phyloP scores from a whole-genome alignment of 2,329 filamentous ascomycete genomes.

The Ophiostoma novo-ulmi region DNA sequence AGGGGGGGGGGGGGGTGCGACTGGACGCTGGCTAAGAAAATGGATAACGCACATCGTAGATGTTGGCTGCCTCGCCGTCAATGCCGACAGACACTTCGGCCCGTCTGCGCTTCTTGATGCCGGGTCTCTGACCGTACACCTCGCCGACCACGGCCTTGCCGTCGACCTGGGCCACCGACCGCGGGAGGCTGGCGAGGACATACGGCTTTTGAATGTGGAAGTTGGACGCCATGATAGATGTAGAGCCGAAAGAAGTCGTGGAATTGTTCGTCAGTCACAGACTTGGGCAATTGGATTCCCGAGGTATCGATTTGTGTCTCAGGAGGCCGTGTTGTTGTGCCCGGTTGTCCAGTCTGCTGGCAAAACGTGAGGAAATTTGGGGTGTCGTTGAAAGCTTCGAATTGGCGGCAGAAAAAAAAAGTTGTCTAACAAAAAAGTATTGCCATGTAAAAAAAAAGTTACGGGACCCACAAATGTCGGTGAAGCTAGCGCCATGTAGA shows the following conservation, averaged over 20 bases:
- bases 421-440: conserved; percentile 5
- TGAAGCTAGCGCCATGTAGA: conserved; percentile 9
- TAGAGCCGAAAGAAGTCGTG: neutral
- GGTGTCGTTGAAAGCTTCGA: conserved; percentile 11
- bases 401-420: conserved; percentile 29
- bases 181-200: conserved; percentile 55
- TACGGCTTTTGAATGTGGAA: conserved; percentile 62
- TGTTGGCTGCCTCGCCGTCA: conserved; percentile 60
- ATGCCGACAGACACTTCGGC: conserved; percentile 58
- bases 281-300: neutral
- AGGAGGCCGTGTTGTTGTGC: neutral
- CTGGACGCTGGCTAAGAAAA: no score
- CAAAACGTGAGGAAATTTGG: conserved; percentile 17
- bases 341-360: neutral
- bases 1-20: neutral
- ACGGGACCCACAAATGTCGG: conserved; percentile 19
- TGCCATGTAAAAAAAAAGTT: conserved; percentile 25
- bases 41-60: conserved; percentile 54
- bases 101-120: conserved; percentile 57
- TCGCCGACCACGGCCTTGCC: conserved; percentile 54
- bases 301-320: neutral
- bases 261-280: neutral
- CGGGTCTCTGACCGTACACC: conserved; percentile 53
- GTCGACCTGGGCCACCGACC: conserved; percentile 49
- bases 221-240: conserved; percentile 48